These are phyloP conservation scores for Alternaria longipes DNA, from an alignment of 2,329 filamentous ascomycete genomes.

Conservation along the genomic window DNA sequence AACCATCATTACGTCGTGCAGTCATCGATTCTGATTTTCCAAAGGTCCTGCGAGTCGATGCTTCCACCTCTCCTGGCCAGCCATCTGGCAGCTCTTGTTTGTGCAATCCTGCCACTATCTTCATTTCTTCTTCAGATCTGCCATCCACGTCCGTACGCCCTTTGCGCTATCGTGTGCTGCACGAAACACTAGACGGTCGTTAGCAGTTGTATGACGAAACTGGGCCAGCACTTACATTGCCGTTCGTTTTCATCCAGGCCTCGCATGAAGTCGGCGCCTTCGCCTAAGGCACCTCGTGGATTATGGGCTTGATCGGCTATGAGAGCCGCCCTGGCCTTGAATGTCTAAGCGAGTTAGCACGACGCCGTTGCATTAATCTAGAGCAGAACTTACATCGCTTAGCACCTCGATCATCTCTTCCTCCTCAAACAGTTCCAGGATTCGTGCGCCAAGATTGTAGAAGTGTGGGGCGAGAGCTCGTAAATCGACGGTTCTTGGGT, in stretches of 20 bases:
- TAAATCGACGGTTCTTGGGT: constrained; percentile 84
- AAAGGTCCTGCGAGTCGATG: neutral
- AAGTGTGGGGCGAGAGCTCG: constrained; percentile 86
- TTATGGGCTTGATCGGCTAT: constrained; percentile 91
- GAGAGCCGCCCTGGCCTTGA: constrained; percentile 80
- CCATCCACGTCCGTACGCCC: constrained; percentile 57
- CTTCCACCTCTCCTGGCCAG: neutral
- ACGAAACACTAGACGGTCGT: constrained; percentile 53
- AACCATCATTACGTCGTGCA: constrained; percentile 1
- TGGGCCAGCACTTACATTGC: constrained; percentile 57
- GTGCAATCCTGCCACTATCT: neutral
- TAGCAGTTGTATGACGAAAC: constrained; percentile 2
- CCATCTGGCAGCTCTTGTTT: neutral
- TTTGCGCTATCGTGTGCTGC: constrained; percentile 59
- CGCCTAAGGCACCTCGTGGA: constrained; percentile 72
- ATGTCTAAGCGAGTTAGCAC: constrained; percentile 64
- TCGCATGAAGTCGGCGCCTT: constrained; percentile 81
- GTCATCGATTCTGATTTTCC: neutral
- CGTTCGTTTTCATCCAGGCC: constrained; percentile 92
- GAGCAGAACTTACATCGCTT: constrained; percentile 49
- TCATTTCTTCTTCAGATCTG: constrained; percentile 53
- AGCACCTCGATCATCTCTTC: constrained; percentile 75
- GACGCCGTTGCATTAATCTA: neutral
- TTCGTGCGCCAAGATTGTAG: constrained; percentile 83
- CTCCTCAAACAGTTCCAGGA: constrained; percentile 92